Percentiles rank a stretch among this genome's conserved stretches.
These are phyloP conservation scores for Vicia sativa DNA, from an alignment of 306 rosid genomes.

Conservation along the genomic window DNA sequence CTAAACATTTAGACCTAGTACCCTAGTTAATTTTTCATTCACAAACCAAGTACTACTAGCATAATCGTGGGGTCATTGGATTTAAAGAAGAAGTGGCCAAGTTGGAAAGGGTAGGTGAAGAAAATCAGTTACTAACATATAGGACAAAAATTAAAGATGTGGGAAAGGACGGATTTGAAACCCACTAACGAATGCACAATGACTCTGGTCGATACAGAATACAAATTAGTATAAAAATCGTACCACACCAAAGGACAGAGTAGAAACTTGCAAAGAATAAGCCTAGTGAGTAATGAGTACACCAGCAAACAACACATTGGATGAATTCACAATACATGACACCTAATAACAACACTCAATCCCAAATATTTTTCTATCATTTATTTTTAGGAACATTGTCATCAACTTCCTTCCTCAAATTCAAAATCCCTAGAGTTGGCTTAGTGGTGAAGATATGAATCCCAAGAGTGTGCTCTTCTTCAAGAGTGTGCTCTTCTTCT, in stretches of 20 bases:
- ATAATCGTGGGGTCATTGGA: conserved; percentile 18
- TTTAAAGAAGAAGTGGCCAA: conserved; percentile 24
- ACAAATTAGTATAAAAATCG: conserved; percentile 23
- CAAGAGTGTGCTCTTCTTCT: too few relatives aligned
- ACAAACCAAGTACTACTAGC: background rate
- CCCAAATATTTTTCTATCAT: background rate
- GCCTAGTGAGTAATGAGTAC: conserved; percentile 26
- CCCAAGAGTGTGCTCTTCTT: too few relatives aligned
- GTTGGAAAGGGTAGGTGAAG: conserved; percentile 30
- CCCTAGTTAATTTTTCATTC: background rate
- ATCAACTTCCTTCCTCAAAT: conserved; percentile 27
- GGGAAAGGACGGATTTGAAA: conserved; percentile 32
- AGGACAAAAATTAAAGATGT: conserved; percentile 35
- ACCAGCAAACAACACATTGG: conserved; percentile 16
- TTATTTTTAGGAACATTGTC: conserved; percentile 21
- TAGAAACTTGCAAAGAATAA: conserved; percentile 33
- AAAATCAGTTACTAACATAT: conserved; percentile 12
- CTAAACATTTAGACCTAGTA: background rate
- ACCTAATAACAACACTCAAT: conserved; percentile 33
- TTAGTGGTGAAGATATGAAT: too few relatives aligned
- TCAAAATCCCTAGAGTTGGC: too few relatives aligned
- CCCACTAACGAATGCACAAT: conserved; percentile 39
- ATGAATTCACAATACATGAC: conserved; percentile 20
- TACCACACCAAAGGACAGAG: conserved; percentile 23
- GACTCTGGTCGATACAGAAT: conserved; percentile 10